Conservation (phyloP, 73 alveolate species). For the Paramecium primaurelia region DNA sequence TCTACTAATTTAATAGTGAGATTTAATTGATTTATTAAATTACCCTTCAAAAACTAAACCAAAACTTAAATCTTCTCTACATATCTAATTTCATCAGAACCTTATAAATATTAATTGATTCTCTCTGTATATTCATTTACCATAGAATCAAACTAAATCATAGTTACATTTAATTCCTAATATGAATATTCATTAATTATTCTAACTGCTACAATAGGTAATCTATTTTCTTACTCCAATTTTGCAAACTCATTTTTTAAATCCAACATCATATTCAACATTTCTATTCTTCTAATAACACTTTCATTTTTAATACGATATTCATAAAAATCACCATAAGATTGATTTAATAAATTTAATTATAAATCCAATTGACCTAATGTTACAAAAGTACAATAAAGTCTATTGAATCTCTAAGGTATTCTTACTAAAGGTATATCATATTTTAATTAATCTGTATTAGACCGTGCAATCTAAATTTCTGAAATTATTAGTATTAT, state of each 20-base stretch:
- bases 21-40: neutral
- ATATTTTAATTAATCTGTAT: neutral
- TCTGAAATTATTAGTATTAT: neutral
- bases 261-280: neutral
- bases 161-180: neutral
- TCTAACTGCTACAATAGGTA: neutral
- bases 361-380: neutral
- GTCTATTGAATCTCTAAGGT: neutral
- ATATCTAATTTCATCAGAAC: neutral
- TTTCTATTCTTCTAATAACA: neutral
- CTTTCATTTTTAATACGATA: neutral
- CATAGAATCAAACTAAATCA: constrained; percentile 6
- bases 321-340: neutral
- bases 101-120: neutral
- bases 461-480: neutral
- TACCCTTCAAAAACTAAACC: neutral
- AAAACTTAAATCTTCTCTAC: neutral
- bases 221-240: neutral
- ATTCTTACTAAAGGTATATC: neutral
- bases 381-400: neutral
- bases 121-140: neutral
- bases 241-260: neutral
- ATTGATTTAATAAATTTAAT: neutral
- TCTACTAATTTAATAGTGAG: neutral
- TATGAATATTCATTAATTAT: neutral